These are phyloP conservation scores for Paxillus involutus DNA, from an alignment of 768 basidiomycete genomes.

Conservation along the genomic window DNA sequence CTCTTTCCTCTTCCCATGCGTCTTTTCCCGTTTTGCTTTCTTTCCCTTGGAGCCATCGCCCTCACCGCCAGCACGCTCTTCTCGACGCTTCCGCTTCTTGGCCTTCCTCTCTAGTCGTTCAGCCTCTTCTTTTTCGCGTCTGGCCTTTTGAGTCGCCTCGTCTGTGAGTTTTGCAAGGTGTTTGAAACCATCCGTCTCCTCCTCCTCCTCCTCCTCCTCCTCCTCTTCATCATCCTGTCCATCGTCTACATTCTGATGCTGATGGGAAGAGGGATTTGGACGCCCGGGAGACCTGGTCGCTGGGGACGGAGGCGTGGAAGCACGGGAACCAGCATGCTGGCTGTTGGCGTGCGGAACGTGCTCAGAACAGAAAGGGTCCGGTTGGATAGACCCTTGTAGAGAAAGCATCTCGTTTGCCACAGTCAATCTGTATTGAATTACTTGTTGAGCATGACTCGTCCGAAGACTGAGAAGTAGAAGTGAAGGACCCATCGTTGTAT, in stretches of 20 bases:
- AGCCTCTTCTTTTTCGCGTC: conserved; percentile 25
- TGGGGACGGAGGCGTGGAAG: conserved; percentile 8
- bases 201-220: conserved; percentile 24
- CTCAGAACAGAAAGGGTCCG: conserved; percentile 67
- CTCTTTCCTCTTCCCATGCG: neutral
- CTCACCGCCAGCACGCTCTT: conserved; percentile 7
- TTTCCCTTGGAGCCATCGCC: conserved; percentile 14
- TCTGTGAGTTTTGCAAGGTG: conserved; percentile 31
- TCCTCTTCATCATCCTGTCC: conserved; percentile 6
- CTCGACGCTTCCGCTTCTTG: conserved; percentile 31
- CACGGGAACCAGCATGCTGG: conserved; percentile 17
- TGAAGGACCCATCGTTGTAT: neutral
- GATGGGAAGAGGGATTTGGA: conserved; percentile 1
- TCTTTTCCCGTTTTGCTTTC: conserved; percentile 26
- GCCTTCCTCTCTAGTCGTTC: conserved; percentile 29
- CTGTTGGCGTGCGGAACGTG: conserved; percentile 41
- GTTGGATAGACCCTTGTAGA: conserved; percentile 78
- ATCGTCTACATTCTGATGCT: conserved; percentile 20
- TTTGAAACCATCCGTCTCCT: conserved; percentile 32
- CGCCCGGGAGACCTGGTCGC: neutral
- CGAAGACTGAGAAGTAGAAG: neutral
- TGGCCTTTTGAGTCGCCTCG: conserved; percentile 24
- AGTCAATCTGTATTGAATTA: conserved; percentile 55
- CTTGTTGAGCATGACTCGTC: conserved; percentile 3
- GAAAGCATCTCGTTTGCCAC: conserved; percentile 95